phyloP scores from a whole-genome alignment of 176 grass and related monocot species.

The Cocos nucifera region DNA sequence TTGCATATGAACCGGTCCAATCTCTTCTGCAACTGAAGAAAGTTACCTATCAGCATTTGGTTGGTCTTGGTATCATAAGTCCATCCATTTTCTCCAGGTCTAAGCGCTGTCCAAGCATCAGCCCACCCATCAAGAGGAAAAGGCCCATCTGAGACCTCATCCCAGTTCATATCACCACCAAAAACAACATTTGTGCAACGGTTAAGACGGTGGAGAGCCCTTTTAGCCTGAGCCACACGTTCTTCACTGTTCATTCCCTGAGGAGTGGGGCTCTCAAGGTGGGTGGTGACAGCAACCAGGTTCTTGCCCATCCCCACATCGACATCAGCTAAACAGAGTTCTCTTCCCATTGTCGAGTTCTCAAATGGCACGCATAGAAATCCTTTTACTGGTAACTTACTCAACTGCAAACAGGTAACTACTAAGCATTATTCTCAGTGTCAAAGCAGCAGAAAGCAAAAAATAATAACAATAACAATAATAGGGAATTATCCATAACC shows the following conservation, averaged over 20 bases:
- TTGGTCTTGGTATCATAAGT: not conserved
- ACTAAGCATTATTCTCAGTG: no score
- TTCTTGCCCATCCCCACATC: no score
- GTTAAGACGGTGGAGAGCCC: not conserved
- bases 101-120: not conserved
- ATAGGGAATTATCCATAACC: no score
- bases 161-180: constrained; percentile 1
- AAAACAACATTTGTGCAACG: not conserved
- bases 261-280: not conserved
- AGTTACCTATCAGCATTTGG: not conserved
- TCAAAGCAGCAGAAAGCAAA: no score
- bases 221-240: not conserved
- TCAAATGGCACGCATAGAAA: no score
- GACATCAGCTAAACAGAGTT: no score
- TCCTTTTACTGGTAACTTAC: no score
- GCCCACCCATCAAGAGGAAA: not conserved
- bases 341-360: no score
- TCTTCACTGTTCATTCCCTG: not conserved
- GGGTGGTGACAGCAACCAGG: not conserved
- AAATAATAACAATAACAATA: no score
- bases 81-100: not conserved
- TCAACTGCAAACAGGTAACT: no score
- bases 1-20: no score
- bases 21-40: no score
- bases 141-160: not conserved